Conservation (phyloP, 1,139 yeast genomes). For the Protomyces inundatus region DNA sequence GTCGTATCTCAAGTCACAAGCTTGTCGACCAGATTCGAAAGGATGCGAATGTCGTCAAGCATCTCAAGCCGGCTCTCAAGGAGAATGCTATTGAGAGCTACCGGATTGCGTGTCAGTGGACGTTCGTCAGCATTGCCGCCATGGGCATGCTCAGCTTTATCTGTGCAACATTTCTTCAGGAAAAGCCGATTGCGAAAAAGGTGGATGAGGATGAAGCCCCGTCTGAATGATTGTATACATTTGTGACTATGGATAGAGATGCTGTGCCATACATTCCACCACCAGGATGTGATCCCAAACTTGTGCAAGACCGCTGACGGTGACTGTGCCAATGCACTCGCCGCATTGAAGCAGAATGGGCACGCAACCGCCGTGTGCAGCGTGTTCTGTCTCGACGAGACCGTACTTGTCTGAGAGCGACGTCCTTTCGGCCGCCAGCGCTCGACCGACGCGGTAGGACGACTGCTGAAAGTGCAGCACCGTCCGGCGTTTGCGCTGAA, state of each 20-base stretch:
- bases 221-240: neutral
- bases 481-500: conserved; percentile 29
- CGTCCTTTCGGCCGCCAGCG: neutral
- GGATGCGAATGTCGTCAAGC: conserved; percentile 16
- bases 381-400: conserved; percentile 3
- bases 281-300: conserved; percentile 7
- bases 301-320: conserved; percentile 19
- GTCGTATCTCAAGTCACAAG: neutral
- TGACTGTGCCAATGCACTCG: conserved; percentile 6
- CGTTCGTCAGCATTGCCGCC: conserved; percentile 13
- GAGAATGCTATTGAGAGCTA: conserved; percentile 10
- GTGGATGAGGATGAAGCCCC: neutral
- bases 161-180: conserved; percentile 10
- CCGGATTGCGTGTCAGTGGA: conserved; percentile 4
- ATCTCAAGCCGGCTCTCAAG: neutral
- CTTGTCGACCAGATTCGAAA: conserved; percentile 5
- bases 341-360: conserved; percentile 2
- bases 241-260: neutral
- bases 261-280: neutral
- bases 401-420: conserved; percentile 12
- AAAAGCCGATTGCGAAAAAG: neutral
- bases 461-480: conserved; percentile 30
- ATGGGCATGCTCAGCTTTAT: conserved; percentile 9
- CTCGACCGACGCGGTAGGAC: conserved; percentile 9
- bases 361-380: conserved; percentile 24